Percentiles rank a stretch among this genome's conserved stretches.
These are phyloP conservation scores for Skeletonema grethae DNA, from an alignment of 108 stramenopile genomes.

Conservation along the genomic window DNA sequence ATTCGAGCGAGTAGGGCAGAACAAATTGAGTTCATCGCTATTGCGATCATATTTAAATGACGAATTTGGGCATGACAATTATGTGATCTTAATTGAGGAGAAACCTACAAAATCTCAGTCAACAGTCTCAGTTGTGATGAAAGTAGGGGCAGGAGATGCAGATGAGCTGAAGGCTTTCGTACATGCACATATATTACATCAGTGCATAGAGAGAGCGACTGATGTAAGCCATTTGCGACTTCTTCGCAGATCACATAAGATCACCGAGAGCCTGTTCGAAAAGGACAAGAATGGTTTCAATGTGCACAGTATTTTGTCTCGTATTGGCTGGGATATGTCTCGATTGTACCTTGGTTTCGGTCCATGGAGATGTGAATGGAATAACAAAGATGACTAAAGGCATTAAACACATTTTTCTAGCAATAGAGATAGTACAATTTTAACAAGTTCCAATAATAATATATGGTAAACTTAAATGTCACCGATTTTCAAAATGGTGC, in stretches of 20 bases:
- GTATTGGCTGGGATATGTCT: conserved; percentile 70
- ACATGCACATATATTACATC: conserved; percentile 56
- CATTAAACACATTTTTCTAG: neutral
- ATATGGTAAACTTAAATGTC: neutral
- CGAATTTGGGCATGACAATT: conserved; percentile 26
- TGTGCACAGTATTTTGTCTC: conserved; percentile 23
- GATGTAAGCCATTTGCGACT: conserved; percentile 3
- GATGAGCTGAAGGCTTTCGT: conserved; percentile 70
- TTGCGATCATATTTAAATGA: conserved; percentile 11
- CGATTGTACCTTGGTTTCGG: conserved; percentile 77
- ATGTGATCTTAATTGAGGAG: conserved; percentile 12
- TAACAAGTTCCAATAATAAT: neutral
- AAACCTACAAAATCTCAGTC: neutral
- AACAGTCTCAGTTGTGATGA: conserved; percentile 51
- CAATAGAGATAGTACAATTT: neutral
- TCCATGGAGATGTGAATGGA: conserved; percentile 42
- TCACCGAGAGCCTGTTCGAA: conserved; percentile 18
- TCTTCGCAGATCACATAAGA: conserved; percentile 12
- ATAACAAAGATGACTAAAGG: neutral
- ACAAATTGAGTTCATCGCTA: conserved; percentile 12
- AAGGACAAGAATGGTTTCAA: conserved; percentile 6
- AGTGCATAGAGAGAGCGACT: conserved; percentile 15
- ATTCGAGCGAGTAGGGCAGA: neutral
- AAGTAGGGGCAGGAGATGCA: conserved; percentile 42
- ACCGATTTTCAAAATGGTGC: too few species aligned